Conservation (phyloP, 2,329 filamentous ascomycete genomes). For the Botrytis sinoallii region DNA sequence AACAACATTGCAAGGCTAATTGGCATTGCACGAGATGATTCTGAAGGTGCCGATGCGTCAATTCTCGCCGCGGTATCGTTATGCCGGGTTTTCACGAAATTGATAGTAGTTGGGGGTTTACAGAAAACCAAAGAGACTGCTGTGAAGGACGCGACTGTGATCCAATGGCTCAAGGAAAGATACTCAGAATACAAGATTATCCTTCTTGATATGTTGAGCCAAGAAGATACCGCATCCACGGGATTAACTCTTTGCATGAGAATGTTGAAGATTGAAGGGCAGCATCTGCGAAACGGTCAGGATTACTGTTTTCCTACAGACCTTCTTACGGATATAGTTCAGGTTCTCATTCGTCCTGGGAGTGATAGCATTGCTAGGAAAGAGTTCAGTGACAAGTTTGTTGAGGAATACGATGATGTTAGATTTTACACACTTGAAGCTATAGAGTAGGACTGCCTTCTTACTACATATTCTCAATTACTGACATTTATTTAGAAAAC, state of each 20-base stretch:
- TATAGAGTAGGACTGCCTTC: constrained; percentile 58
- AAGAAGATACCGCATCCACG: constrained; percentile 64
- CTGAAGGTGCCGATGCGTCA: constrained; percentile 52
- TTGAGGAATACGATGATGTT: constrained; percentile 79
- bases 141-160: constrained; percentile 71
- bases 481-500: constrained; percentile 33
- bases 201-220: constrained; percentile 58
- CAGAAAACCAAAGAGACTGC: constrained; percentile 60
- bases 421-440: constrained; percentile 77
- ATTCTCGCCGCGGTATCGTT: constrained; percentile 74
- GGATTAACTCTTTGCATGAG: constrained; percentile 79
- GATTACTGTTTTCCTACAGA: constrained; percentile 67
- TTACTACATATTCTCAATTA: constrained; percentile 21
- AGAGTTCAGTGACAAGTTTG: constrained; percentile 74
- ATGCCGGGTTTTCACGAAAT: constrained; percentile 79
- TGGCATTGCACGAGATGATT: constrained; percentile 51
- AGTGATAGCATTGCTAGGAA: constrained; percentile 59
- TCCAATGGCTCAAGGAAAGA: constrained; percentile 74
- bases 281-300: constrained; percentile 56
- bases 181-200: constrained; percentile 67
- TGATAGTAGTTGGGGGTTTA: constrained; percentile 72
- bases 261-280: constrained; percentile 74
- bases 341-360: constrained; percentile 56
- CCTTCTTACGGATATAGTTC: constrained; percentile 64
- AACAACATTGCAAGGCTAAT: constrained; percentile 81